phyloP scores from a whole-genome alignment of 805 yeast genomes.

The Danielia reshetovae region DNA sequence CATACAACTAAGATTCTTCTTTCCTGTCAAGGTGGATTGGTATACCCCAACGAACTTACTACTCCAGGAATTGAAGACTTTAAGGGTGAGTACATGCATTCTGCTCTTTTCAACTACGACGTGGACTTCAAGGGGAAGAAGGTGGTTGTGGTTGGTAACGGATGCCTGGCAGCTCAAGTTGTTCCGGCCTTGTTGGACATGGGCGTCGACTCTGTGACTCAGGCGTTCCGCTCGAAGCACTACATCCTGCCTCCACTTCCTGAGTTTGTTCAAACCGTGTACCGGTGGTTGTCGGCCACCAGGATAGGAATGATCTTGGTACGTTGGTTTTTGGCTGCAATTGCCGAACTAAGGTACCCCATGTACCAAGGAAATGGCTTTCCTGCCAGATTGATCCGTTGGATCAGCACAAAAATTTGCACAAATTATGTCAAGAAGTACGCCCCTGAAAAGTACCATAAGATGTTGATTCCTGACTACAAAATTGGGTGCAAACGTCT shows the following conservation, averaged over 20 bases:
- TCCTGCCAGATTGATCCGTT: conserved; percentile 24
- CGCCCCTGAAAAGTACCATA: conserved; percentile 32
- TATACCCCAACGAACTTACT: conserved; percentile 28
- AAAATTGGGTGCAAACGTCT: conserved; percentile 41
- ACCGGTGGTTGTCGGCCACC: conserved; percentile 22
- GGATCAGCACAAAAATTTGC: conserved; percentile 18
- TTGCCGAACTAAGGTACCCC: conserved; percentile 35
- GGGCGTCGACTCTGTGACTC: conserved; percentile 25
- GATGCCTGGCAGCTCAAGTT: conserved; percentile 41
- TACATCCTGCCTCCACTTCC: conserved; percentile 39
- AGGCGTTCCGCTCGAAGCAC: conserved; percentile 34
- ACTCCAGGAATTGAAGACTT: conserved; percentile 33
- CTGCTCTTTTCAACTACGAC: conserved; percentile 35
- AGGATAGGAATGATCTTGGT: conserved; percentile 26
- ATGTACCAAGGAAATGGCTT: conserved; percentile 29
- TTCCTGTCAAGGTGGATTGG: conserved; percentile 35
- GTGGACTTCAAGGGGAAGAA: conserved; percentile 31
- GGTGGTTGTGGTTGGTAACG: conserved; percentile 39
- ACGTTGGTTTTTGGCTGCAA: conserved; percentile 23
- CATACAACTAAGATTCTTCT: conserved; percentile 28
- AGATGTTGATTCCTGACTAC: conserved; percentile 31
- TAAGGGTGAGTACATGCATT: conserved; percentile 38
- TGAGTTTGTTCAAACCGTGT: conserved; percentile 14
- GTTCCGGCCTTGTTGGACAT: conserved; percentile 32
- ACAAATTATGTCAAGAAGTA: conserved; percentile 23